A percentile compares a stretch with the other conserved stretches of the same genome.
Conservation (phyloP, 2,329 filamentous ascomycete genomes). For the Acephala macrosclerotiorum region DNA sequence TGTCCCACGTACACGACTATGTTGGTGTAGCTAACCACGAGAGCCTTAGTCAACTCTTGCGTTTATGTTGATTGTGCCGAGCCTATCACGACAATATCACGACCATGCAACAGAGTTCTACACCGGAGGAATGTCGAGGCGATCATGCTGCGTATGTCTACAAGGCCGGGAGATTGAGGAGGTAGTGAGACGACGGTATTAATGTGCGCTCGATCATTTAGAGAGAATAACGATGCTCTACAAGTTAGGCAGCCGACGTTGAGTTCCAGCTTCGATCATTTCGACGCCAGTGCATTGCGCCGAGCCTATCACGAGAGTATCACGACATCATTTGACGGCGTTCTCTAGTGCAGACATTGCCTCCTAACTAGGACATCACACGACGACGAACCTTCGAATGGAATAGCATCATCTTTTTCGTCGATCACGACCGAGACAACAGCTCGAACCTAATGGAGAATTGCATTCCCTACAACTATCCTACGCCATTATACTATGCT, state of each 20-base stretch:
- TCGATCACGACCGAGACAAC: too few species aligned
- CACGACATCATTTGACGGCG: neutral
- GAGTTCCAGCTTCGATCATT: neutral
- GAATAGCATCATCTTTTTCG: too few species aligned
- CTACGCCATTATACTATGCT: too few species aligned
- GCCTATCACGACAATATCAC: neutral
- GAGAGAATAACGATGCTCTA: too few species aligned
- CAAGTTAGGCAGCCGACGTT: too few species aligned
- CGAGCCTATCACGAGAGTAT: neutral
- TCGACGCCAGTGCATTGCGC: neutral
- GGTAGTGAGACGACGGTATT: neutral
- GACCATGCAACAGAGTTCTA: neutral
- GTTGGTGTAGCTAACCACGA: conserved; percentile 1
- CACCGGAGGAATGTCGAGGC: neutral
- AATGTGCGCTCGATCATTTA: too few species aligned
- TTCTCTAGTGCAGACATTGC: neutral
- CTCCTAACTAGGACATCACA: too few species aligned
- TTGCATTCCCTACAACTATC: too few species aligned
- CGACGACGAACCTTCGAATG: too few species aligned
- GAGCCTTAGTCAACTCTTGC: neutral
- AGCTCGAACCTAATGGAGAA: too few species aligned
- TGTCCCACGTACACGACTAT: too few species aligned
- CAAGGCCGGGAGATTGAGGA: neutral
- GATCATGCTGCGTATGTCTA: conserved; percentile 1
- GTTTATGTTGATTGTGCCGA: neutral